Percentiles rank a stretch among this genome's conserved stretches.
These are phyloP conservation scores for Beauveria pseudobassiana DNA, from an alignment of 2,329 filamentous ascomycete genomes.

Conservation along the genomic window DNA sequence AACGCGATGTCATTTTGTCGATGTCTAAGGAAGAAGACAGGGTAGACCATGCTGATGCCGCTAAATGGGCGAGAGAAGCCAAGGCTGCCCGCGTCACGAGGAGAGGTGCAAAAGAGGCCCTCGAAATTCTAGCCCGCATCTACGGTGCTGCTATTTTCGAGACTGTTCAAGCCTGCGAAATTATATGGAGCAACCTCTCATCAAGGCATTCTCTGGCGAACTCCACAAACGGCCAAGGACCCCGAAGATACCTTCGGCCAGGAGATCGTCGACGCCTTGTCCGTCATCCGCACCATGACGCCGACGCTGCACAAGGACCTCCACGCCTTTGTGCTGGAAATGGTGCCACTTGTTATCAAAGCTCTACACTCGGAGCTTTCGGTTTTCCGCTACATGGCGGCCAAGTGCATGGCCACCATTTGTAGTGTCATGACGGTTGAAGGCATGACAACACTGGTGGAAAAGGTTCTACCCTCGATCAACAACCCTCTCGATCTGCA, in stretches of 20 bases:
- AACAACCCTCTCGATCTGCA: constrained; percentile 83
- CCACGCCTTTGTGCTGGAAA: constrained; percentile 70
- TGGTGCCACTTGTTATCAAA: constrained; percentile 80
- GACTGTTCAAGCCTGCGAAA: constrained; percentile 72
- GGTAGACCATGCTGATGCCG: constrained; percentile 84
- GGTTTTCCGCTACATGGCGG: constrained; percentile 91
- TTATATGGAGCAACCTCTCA: constrained; percentile 76
- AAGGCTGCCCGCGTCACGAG: constrained; percentile 84
- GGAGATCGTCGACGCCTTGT: constrained; percentile 89
- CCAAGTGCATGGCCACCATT: constrained; percentile 93
- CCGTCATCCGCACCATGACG: constrained; percentile 83
- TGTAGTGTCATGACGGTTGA: constrained; percentile 94
- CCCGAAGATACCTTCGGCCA: constrained; percentile 74
- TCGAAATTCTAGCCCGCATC: constrained; percentile 75
- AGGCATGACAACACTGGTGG: constrained; percentile 91
- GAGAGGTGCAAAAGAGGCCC: constrained; percentile 85
- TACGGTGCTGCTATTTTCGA: constrained; percentile 73
- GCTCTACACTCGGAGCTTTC: constrained; percentile 83
- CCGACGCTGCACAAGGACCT: constrained; percentile 76
- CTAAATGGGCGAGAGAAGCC: constrained; percentile 81
- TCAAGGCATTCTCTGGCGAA: constrained; percentile 62
- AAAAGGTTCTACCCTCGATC: constrained; percentile 86
- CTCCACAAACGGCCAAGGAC: constrained; percentile 65
- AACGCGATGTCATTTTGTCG: constrained; percentile 78
- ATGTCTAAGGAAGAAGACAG: constrained; percentile 96